A percentile compares a stretch with the other conserved stretches of the same genome.
These are phyloP conservation scores for Monosiga brevicollis DNA, from an alignment of 78 protist species.

Conservation along the genomic window DNA sequence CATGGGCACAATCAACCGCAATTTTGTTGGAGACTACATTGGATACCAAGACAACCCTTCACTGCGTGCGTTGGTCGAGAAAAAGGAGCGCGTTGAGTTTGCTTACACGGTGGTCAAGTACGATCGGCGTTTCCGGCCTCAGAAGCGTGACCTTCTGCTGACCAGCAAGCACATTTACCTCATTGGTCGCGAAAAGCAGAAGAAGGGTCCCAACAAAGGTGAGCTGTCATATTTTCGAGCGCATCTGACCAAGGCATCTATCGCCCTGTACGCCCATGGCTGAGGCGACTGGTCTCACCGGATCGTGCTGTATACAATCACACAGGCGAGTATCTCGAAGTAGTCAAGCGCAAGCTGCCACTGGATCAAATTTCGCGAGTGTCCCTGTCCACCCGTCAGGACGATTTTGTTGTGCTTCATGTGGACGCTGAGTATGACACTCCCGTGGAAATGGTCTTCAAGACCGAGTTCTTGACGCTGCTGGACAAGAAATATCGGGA, in stretches of 20 bases:
- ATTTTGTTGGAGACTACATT: conserved; percentile 14
- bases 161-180: conserved; percentile 50
- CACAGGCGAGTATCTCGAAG: too few relatives aligned
- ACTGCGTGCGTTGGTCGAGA: not conserved
- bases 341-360: not conserved
- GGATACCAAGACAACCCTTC: conserved; percentile 7
- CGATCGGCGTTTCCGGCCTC: conserved; percentile 49
- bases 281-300: too few relatives aligned
- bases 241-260: too few relatives aligned
- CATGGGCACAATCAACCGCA: conserved; percentile 1
- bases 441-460: conserved; percentile 3
- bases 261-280: too few relatives aligned
- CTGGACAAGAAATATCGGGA: not conserved
- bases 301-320: too few relatives aligned
- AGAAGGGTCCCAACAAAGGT: conserved; percentile 21
- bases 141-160: conserved; percentile 52
- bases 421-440: conserved; percentile 6
- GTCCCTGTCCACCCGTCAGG: not conserved
- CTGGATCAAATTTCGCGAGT: not conserved
- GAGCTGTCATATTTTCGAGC: not conserved
- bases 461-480: conserved; percentile 17
- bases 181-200: conserved; percentile 19
- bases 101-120: conserved; percentile 55
- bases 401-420: not conserved
- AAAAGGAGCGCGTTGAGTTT: conserved; percentile 41